Conservation (phyloP, 176 grass and related monocot species). For the Avena sativa region DNA sequence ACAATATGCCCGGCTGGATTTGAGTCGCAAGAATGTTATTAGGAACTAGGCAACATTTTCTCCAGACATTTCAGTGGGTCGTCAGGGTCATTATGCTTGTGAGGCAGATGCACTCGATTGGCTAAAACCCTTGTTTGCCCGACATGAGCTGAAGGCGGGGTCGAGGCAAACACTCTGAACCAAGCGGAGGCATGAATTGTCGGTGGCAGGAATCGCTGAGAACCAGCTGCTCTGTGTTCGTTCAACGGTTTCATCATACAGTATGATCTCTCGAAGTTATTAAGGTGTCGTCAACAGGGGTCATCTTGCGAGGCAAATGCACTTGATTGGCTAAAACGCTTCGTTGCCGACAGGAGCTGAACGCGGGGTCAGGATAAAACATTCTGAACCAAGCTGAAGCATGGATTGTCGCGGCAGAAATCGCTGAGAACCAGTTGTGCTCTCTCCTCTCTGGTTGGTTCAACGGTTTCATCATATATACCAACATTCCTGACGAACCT, state of each 20-base stretch:
- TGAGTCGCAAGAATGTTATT: neutral
- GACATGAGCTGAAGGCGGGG: neutral
- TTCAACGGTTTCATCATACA: slow-evolving; percentile 34
- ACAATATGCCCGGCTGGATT: neutral
- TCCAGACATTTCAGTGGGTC: neutral
- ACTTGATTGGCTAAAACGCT: too few species aligned
- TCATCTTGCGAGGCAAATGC: too few species aligned
- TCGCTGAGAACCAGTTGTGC: neutral
- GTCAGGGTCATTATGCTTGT: neutral
- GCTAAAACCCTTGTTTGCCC: neutral
- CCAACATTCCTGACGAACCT: slow-evolving; percentile 2
- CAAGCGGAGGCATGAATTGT: neutral
- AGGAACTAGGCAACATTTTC: neutral
- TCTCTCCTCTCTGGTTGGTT: neutral
- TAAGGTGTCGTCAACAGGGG: too few species aligned
- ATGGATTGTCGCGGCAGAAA: neutral
- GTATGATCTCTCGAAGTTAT: neutral
- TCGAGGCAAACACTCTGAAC: neutral
- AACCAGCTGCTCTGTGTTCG: neutral
- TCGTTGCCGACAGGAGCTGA: too few species aligned
- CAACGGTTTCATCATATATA: slow-evolving; percentile 25
- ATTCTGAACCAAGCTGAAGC: neutral
- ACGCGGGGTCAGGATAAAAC: neutral
- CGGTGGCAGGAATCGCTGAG: neutral
- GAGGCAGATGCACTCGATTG: neutral